Evolutionary conservation across 306 rosid species (phyloP).

Genomic region (Quercus berberidifolia): DNA sequence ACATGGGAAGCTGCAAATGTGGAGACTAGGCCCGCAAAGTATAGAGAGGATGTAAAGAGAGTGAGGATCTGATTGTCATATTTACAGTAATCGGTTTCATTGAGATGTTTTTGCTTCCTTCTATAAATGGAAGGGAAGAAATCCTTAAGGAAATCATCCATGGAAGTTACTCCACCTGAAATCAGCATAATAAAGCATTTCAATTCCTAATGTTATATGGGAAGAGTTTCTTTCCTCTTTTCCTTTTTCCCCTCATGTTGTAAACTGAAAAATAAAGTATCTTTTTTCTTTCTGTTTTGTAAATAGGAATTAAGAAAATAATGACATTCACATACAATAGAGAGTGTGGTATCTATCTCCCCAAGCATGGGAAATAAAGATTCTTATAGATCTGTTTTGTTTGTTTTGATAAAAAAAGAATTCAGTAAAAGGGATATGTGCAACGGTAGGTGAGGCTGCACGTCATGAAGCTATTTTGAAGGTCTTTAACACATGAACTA

Average conservation of each 20-base stretch:
- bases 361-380: not conserved
- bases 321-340: not conserved
- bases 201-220: not conserved
- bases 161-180: constrained; percentile 90
- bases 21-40: constrained; percentile 77
- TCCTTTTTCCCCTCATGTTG: not conserved
- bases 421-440: not conserved
- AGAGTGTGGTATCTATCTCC: no score
- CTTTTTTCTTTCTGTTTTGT: not conserved
- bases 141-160: constrained; percentile 79
- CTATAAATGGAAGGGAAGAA: constrained; percentile 71
- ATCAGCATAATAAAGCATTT: not conserved
- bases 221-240: not conserved
- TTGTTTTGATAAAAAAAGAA: not conserved
- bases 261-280: not conserved
- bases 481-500: not conserved
- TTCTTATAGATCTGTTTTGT: not conserved
- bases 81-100: constrained; percentile 87
- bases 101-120: constrained; percentile 58
- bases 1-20: constrained; percentile 81
- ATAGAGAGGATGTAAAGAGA: constrained; percentile 88
- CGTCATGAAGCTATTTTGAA: not conserved
- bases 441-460: constrained; percentile 15
- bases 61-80: constrained; percentile 84
- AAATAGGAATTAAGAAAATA: not conserved